Base-by-base conservation (phyloP, 2,329 filamentous ascomycete species). In the Talaromyces sp. region DNA sequence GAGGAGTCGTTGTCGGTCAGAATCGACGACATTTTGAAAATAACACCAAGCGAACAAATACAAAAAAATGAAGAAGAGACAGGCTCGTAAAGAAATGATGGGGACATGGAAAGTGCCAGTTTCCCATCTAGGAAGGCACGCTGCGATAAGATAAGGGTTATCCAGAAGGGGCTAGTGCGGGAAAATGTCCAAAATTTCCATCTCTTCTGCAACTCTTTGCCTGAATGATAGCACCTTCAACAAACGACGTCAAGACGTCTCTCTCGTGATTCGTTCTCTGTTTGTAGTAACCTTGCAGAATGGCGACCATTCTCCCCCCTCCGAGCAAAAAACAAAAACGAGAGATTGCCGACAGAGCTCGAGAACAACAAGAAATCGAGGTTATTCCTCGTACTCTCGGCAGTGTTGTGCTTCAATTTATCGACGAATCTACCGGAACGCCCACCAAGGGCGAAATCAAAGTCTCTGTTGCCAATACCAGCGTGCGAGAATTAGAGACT, bases 321-420 rank as follows among this genome's bases (percentile, higher is more conserved):
- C 91, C 91, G 4, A 93, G 88, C 59, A 98, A 97, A 78, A 86
- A 92, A 66, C 92, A 96, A 73, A 90, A 88, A 76, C 86, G 89
- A 57, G 91, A 91, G 69, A 84, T 84, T 23, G 82, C 89, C 44
- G 90, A 91, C 69, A 86, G 86, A 70, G 85, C 89, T 7, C 83
- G 87, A 67, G 80, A 86, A 54, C 92, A 96, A 72, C 88, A 95
- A 72, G 88, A 93, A 79, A 84, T 93, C 58, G 81, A 87, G 58
- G 75, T 76, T 23, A 84, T 89, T 57, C 84, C 89, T 0, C 85
- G 86, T 37, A 84, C 89, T 67, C 80, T 86, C 56, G 92, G 92
- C 67, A 92, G 87, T 64, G 86, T 96, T 73, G 89, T 91, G 75
- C 88, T 96, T 55, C 90, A 93, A 68, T 97, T 98, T 77, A 84